Base-by-base conservation (phyloP, 768 basidiomycete genomes). In the Suillus variegatus region DNA sequence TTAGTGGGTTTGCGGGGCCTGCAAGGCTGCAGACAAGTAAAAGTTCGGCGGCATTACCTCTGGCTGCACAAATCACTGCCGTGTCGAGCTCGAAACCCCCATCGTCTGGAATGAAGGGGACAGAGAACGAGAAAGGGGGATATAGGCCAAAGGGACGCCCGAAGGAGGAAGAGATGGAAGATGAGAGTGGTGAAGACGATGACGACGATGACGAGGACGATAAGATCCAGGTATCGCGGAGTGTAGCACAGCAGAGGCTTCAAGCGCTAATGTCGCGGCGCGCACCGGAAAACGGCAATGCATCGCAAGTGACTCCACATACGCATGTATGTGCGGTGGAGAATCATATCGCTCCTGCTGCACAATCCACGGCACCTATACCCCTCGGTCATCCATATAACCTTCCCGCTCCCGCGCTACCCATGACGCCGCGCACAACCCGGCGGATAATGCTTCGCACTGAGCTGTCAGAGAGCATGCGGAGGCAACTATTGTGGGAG, bases 351-450 rank as follows among this genome's bases (percentile, higher is more conserved):
- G 65, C 74, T 18, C 49, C 72, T 54, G 67, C 69, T 60, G 74
- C 71, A n/a, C 71, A 73, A 10, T 77, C 82, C 2, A 78, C 85
- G 0, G 77, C 82, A 8, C 87, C 91, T 2, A 88, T 89, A 58
- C 85, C 88, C 1, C 75, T 91, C 3, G 82, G 81, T 6, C 78
- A 85, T 73, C 89, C 91, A 7, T 92, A 93, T 77, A 91, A 92
- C 70, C 83, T 94, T 32, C 92, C 92, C 0, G 81, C 84, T 13
- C 79, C 85, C 40, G 78, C 82, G 0, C 79, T 85, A 20, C 92
- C 92, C 3, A 89, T 90, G 69, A 93, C 93, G 1, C 95, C 95
- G 0, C 87, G 91, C 43, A 94, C 95, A 51, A 95, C 93, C 3
- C 85, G 95, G 3, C 82, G 92, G 60, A 84, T 86, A 69, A 96